Conservation (phyloP, 805 yeast species). For the Teunomyces atbi region DNA sequence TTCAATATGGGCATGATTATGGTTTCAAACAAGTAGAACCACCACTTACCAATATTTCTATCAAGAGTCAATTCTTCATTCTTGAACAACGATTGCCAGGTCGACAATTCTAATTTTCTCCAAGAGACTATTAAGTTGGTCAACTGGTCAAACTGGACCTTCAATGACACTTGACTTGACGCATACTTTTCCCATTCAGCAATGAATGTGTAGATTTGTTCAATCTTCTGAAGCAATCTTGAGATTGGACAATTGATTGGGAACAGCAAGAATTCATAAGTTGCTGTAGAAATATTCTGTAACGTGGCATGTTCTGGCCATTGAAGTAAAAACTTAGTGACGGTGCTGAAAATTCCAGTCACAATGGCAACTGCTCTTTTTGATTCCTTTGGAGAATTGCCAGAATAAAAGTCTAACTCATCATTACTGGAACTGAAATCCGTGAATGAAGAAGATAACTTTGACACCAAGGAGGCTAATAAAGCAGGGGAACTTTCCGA, state of each 20-base stretch:
- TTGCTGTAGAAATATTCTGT: conserved; percentile 59
- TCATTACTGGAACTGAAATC: conserved; percentile 14
- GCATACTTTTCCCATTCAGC: conserved; percentile 96
- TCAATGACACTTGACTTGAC: conserved; percentile 68
- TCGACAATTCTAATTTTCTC: conserved; percentile 82
- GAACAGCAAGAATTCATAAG: conserved; percentile 62
- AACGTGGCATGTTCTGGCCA: conserved; percentile 98
- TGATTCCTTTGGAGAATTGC: conserved; percentile 58
- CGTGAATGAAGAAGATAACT: conserved; percentile 17
- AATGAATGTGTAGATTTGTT: conserved; percentile 77
- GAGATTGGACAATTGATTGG: conserved; percentile 74
- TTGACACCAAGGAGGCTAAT: conserved; percentile 17
- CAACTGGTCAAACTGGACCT: conserved; percentile 51
- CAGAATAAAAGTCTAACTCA: conserved; percentile 59
- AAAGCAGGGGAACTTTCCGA: conserved; percentile 20
- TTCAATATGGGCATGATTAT: conserved; percentile 55
- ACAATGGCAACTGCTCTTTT: conserved; percentile 52
- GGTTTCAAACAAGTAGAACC: conserved; percentile 87
- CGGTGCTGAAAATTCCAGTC: conserved; percentile 28
- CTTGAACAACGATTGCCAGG: conserved; percentile 77
- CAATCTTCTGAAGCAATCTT: conserved; percentile 73
- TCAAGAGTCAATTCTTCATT: conserved; percentile 55
- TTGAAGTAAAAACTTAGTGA: conserved; percentile 48
- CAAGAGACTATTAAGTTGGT: conserved; percentile 78
- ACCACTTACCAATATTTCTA: conserved; percentile 70